Evolutionary conservation across 2,329 filamentous ascomycete genomes (phyloP).

Genomic region (Thelonectria discophora): DNA sequence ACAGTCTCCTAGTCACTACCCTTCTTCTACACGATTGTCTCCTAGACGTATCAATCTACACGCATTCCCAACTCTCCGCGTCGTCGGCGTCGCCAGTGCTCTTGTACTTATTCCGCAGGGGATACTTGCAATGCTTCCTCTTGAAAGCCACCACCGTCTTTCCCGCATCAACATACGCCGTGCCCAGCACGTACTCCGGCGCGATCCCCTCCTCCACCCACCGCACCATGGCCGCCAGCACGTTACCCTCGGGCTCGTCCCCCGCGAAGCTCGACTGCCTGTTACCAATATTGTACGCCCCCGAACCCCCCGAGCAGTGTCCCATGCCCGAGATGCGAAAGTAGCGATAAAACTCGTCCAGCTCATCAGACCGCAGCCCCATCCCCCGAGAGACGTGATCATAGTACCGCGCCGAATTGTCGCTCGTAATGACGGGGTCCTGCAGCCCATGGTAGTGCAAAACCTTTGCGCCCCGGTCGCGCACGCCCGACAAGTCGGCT

Average conservation of each 20-base stretch:
- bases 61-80: slow-evolving; percentile 41
- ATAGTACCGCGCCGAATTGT: slow-evolving; percentile 36
- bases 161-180: slow-evolving; percentile 44
- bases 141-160: slow-evolving; percentile 40
- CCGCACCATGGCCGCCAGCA: slow-evolving; percentile 56
- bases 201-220: slow-evolving; percentile 56
- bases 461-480: slow-evolving; percentile 52
- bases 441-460: slow-evolving; percentile 55
- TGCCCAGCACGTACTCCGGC: slow-evolving; percentile 51
- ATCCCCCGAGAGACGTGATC: slow-evolving; percentile 33
- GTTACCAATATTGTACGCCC: slow-evolving; percentile 49
- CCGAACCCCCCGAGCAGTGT: slow-evolving; percentile 57
- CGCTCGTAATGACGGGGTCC: slow-evolving; percentile 53
- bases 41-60: too few species aligned
- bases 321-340: slow-evolving; percentile 61
- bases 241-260: slow-evolving; percentile 51
- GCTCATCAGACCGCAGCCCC: slow-evolving; percentile 41
- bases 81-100: slow-evolving; percentile 41
- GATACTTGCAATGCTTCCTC: slow-evolving; percentile 49
- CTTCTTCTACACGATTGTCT: background rate
- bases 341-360: slow-evolving; percentile 60
- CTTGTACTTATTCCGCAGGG: slow-evolving; percentile 44
- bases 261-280: slow-evolving; percentile 30
- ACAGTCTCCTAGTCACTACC: background rate
- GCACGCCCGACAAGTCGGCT: slow-evolving; percentile 50